Conservation (phyloP, 352 stramenopile species). For the Phytopythium montanum region DNA sequence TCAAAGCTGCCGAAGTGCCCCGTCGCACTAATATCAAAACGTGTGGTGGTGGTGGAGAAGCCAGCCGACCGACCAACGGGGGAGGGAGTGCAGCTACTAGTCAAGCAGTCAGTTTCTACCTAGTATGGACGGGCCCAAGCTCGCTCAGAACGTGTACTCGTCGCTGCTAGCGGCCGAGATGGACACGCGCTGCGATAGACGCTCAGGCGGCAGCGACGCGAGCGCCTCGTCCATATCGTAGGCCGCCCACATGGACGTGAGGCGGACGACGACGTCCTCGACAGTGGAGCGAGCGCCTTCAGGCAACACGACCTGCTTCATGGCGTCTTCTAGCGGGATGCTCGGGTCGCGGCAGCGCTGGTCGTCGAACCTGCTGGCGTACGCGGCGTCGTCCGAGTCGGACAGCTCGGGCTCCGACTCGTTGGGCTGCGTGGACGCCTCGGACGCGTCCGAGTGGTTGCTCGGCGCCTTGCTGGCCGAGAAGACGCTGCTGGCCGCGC, state of each 20-base stretch:
- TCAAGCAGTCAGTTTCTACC: not conserved
- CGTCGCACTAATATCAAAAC: slow-evolving; percentile 4
- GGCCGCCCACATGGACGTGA: slow-evolving; percentile 78
- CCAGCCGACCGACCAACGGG: too few relatives aligned
- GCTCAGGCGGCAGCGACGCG: slow-evolving; percentile 39
- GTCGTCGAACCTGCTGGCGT: slow-evolving; percentile 52
- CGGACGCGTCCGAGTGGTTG: slow-evolving; percentile 21
- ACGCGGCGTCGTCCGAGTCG: slow-evolving; percentile 34
- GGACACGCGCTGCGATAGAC: slow-evolving; percentile 43
- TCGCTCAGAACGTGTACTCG: slow-evolving; percentile 34
- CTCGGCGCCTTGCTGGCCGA: slow-evolving; percentile 25
- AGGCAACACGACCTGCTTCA: slow-evolving; percentile 77
- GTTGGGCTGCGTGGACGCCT: slow-evolving; percentile 43
- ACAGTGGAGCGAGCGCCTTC: slow-evolving; percentile 48
- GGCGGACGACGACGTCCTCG: slow-evolving; percentile 70
- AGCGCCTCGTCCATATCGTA: slow-evolving; percentile 64
- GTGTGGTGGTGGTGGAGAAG: not conserved
- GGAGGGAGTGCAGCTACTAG: too few relatives aligned
- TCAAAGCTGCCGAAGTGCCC: not conserved
- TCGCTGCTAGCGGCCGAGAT: slow-evolving; percentile 31
- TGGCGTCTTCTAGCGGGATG: slow-evolving; percentile 62
- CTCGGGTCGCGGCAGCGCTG: slow-evolving; percentile 63
- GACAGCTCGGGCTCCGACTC: slow-evolving; percentile 54
- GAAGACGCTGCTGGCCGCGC: slow-evolving; percentile 11
- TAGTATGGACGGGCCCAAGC: not conserved